Conservation (phyloP, 768 basidiomycete species). For the Rhodotorula kratochvilovae region DNA sequence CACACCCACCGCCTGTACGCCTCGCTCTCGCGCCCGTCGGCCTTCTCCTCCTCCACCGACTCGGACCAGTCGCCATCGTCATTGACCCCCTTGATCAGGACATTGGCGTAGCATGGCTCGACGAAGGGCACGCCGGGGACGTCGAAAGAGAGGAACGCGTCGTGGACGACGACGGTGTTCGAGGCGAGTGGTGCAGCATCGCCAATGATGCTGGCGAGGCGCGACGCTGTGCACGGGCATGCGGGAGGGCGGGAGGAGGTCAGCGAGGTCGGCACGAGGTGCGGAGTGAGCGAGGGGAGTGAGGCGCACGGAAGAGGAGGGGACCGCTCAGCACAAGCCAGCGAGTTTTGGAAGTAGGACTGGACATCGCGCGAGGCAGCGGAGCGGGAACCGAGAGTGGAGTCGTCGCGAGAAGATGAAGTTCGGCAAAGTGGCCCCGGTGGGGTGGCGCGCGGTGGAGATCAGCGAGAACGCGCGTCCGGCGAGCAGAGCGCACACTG, state of each 20-base stretch:
- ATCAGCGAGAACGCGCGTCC: no score
- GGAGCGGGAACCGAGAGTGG: background rate
- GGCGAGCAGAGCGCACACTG: no score
- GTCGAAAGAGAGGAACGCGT: constrained; percentile 25
- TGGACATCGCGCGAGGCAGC: background rate
- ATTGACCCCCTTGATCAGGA: constrained; percentile 19
- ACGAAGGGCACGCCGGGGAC: constrained; percentile 26
- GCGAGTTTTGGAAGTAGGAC: background rate
- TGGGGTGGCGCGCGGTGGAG: no score
- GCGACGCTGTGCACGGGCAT: background rate
- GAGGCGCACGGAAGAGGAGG: constrained; percentile 19
- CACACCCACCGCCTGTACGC: constrained; percentile 24
- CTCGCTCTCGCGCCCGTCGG: background rate
- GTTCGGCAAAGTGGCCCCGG: no score
- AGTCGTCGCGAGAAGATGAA: background rate
- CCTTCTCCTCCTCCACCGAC: background rate
- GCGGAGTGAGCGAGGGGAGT: background rate
- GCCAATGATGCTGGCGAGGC: background rate
- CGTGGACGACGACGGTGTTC: constrained; percentile 3
- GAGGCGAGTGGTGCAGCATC: background rate
- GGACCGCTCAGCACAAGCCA: constrained; percentile 25
- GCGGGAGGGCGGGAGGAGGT: background rate
- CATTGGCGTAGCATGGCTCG: constrained; percentile 19
- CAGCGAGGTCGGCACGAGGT: background rate
- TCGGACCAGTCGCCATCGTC: background rate